These are phyloP conservation scores for Bodo saltans DNA, from an alignment of 78 protist genomes.

Conservation along the genomic window DNA sequence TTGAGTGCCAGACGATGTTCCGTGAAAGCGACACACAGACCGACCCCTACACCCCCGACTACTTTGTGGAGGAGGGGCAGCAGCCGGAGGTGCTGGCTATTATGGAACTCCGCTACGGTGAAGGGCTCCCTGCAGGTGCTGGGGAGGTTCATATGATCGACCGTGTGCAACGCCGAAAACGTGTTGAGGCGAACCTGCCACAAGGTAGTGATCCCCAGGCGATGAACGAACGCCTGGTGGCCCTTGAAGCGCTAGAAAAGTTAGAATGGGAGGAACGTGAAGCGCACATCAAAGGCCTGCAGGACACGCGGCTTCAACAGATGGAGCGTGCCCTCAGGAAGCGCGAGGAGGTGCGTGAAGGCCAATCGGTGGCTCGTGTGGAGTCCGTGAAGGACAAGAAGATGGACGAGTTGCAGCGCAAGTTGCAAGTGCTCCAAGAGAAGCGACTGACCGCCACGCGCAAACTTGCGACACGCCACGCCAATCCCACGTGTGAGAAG, in stretches of 20 bases:
- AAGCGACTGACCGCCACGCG: constrained; percentile 11
- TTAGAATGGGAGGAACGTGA: constrained; percentile 69
- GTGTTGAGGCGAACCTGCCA: constrained; percentile 64
- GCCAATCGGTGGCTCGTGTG: background rate
- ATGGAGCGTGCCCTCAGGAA: background rate
- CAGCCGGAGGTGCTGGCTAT: constrained; percentile 73
- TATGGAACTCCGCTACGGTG: constrained; percentile 33
- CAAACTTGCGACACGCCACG: constrained; percentile 44
- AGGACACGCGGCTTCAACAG: constrained; percentile 35
- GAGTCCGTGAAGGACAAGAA: constrained; percentile 2
- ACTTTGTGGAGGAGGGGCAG: constrained; percentile 28
- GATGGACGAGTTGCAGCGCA: background rate
- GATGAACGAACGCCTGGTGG: constrained; percentile 24
- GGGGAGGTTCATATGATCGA: constrained; percentile 67
- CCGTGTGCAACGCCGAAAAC: constrained; percentile 47
- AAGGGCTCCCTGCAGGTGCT: constrained; percentile 60
- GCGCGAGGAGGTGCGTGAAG: constrained; percentile 9
- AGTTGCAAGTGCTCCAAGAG: background rate
- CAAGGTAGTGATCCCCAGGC: constrained; percentile 33
- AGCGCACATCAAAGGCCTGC: constrained; percentile 45
- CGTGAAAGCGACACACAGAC: constrained; percentile 77
- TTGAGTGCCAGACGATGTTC: constrained; percentile 37
- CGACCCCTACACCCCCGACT: constrained; percentile 79
- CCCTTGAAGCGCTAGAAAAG: constrained; percentile 59
- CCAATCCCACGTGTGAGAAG: background rate